Percentiles rank a stretch among this genome's conserved stretches.
Evolutionary conservation across 2,329 filamentous ascomycete genomes (phyloP).

Genomic region (Akanthomyces dipterigenus): DNA sequence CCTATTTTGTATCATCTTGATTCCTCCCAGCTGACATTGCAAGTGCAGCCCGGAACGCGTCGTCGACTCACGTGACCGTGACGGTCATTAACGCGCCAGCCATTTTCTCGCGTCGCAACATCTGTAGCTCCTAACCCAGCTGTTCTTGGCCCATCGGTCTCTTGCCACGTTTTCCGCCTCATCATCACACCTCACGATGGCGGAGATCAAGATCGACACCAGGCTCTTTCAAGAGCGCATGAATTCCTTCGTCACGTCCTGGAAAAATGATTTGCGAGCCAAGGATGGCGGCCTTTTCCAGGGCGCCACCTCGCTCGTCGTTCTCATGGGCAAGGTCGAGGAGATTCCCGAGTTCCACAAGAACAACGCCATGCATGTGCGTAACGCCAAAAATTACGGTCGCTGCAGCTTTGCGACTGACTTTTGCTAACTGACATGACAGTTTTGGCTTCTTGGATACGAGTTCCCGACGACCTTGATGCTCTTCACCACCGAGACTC

Average conservation of each 20-base stretch:
- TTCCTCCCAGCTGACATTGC: neutral
- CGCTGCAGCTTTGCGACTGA: neutral
- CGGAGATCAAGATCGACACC: slow-evolving; percentile 92
- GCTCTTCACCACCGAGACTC: slow-evolving; percentile 77
- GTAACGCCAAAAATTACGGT: slow-evolving; percentile 4
- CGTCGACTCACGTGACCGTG: slow-evolving; percentile 28
- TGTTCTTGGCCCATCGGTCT: slow-evolving; percentile 18
- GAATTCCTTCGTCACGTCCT: slow-evolving; percentile 77
- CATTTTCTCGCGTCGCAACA: slow-evolving; percentile 32
- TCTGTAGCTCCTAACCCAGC: slow-evolving; percentile 20
- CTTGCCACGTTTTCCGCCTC: slow-evolving; percentile 18
- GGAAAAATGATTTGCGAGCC: slow-evolving; percentile 92
- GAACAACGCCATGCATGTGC: slow-evolving; percentile 79
- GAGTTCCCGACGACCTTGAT: slow-evolving; percentile 96
- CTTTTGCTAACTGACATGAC: slow-evolving; percentile 15
- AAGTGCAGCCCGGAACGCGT: neutral
- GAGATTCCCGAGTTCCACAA: slow-evolving; percentile 85
- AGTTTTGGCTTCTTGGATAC: slow-evolving; percentile 99
- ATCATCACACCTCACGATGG: slow-evolving; percentile 44
- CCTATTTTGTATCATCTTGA: neutral
- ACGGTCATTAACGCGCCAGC: slow-evolving; percentile 35
- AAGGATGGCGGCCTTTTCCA: slow-evolving; percentile 76
- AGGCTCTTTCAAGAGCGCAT: slow-evolving; percentile 90
- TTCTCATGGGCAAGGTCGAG: slow-evolving; percentile 93
- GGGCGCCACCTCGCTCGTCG: slow-evolving; percentile 77